Evolutionary conservation across 2,329 filamentous ascomycete species (phyloP), one percentile per base, ranked within the genome.

Genomic region (Uncinocarpus reesii): DNA sequence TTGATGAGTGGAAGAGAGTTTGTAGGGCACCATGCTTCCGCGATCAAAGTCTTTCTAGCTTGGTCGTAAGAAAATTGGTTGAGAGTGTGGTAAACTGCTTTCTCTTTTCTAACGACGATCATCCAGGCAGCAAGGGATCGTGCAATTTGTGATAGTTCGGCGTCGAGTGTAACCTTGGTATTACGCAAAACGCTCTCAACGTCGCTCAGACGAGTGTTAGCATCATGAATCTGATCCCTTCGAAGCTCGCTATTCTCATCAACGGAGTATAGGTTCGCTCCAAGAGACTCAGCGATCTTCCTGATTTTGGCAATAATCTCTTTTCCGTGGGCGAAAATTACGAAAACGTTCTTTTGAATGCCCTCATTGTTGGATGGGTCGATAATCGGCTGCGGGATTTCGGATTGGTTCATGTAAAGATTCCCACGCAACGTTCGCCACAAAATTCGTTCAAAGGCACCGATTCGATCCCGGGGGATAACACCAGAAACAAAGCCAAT

Each of bases 331-430:
- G 92, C 92, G 60, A 98, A 98, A 67, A 98, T 98, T 62, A 98
- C 90, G 62, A 98, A 98, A 48, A 98, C 92, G 59, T 95, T 98
- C 80, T 98, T 98, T 73, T 84, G 81, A 58, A 93, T 77, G 55
- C 86, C 76, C 70, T 96, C 90, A 65, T 96, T 95, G 71, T 80
- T 95, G 63, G 84, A 78, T 13, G 92, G 90, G 66, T 98, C 86
- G 64, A 95, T 76, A 58, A 98, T 83, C 31, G 86, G 81, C 65
- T 98, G 90, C 6, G 88, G 83, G 53, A 98, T 98, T 74, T 98
- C 92, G 34, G 90, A 90, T 73, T 98, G 93, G 71, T 98, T 98
- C 92, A 98, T 98, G 76, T 96, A 98, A 55, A 98, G 73, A 68
- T 98, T 98, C 60, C 92, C 92, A 66, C 92, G 87, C 35, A 98